Evolutionary conservation across 2,329 filamentous ascomycete species (phyloP), one percentile per base, ranked within the genome.

Genomic region (Ophiostoma novo-ulmi): DNA sequence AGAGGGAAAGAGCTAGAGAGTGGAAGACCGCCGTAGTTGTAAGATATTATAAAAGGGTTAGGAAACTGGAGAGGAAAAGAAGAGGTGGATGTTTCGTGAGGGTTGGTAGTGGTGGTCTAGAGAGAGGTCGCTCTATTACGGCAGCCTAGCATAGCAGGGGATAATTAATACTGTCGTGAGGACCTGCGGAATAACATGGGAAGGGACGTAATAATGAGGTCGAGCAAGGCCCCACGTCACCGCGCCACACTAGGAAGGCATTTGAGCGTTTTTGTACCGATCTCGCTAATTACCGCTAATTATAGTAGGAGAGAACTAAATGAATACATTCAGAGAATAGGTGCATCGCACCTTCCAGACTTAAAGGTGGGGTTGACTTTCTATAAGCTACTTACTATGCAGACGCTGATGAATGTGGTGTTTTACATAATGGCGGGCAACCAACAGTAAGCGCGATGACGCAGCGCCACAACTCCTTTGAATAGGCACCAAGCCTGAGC

Each of bases 401-500:
- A 17, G 8, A 13, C 36, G 17, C 61, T 64, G 36, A 65, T 38
- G 10, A 39, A 41, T 20, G 35, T 65, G 3, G 61, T 65, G 36
- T 65, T 36, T 65, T 65, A 65, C 39, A 36, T 65, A 65, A 65
- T 39, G 36, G 35, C 61, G 31, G 64, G 69, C 36, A 55, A 36
- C 17, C 64, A 70, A n/a, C 14, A 48, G 44, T 20, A 48, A 48
- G 44, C 22, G 35, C 20, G 61, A 38, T 65, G 61, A 22, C 36
- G 44, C 58, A 70, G 69, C 22, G 38, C 65, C 11, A 63, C 26
- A 26, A 26, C 38, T 58, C 14, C 64, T 22, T n/a, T 39, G 20
- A 55, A 52, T 44, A 63, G 63, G 69, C 69, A 35, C 35, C 69
- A 22, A 68, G 71, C 66, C 70, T 61, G 41, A 73, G 70, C 70